phyloP scores from a whole-genome alignment of 805 yeast genomes.

The Candida glaebosa region DNA sequence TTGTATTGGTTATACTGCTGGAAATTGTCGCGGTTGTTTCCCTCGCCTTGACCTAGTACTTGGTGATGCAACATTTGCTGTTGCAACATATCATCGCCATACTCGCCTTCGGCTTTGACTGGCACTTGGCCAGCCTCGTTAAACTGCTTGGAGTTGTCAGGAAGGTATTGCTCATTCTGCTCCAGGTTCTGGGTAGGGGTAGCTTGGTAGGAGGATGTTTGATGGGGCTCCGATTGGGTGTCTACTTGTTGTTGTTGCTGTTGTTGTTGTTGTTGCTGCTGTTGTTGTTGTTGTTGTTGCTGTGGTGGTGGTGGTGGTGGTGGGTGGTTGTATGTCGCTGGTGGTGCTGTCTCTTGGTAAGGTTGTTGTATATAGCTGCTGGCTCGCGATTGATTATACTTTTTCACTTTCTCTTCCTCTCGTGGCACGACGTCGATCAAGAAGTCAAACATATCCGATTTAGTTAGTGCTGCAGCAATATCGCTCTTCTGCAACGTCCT shows the following conservation, averaged over 20 bases:
- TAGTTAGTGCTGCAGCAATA: slow-evolving; percentile 91
- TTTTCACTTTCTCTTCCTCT: slow-evolving; percentile 66
- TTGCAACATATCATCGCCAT: slow-evolving; percentile 1
- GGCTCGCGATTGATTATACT: slow-evolving; percentile 21
- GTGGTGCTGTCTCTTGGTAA: background rate
- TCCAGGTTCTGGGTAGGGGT: background rate
- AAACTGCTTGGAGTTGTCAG: background rate
- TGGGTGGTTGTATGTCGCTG: background rate
- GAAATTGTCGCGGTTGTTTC: background rate
- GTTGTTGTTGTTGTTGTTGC: slow-evolving; percentile 13
- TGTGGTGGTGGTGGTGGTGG: background rate
- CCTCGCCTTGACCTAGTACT: background rate
- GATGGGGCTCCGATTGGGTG: background rate
- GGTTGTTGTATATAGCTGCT: slow-evolving; percentile 13
- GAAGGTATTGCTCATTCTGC: background rate
- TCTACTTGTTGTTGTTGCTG: slow-evolving; percentile 3
- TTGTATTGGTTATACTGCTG: slow-evolving; percentile 3
- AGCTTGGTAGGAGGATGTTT: background rate
- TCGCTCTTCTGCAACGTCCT: slow-evolving; percentile 92
- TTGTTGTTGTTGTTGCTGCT: slow-evolving; percentile 12
- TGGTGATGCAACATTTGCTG: slow-evolving; percentile 4
- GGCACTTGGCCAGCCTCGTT: background rate
- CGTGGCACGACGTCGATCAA: slow-evolving; percentile 94
- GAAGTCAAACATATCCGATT: slow-evolving; percentile 96
- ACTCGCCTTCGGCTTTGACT: slow-evolving; percentile 3